Evolutionary conservation across 2,329 filamentous ascomycete genomes (phyloP), one percentile per base, ranked within the genome.

Genomic region (Didymella glomerata): DNA sequence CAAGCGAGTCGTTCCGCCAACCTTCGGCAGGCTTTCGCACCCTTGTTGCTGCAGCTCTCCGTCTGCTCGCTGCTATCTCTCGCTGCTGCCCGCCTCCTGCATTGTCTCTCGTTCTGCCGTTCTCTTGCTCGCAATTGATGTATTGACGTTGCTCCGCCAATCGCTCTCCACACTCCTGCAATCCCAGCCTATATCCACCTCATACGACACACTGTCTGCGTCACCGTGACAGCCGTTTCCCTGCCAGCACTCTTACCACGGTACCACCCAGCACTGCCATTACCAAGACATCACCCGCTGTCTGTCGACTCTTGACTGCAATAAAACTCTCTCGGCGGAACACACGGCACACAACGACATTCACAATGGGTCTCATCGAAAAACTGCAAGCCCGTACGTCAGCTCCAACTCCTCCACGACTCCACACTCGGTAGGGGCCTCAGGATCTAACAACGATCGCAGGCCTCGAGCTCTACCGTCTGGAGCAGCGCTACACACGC

Each of bases 401-500:
- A 48, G 54, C 46, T 55, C 54, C 44, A 34, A 42, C 50, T 46
- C 22, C 50, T 46, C 22, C 44, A 20, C 54, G 44, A 41, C 32
- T 42, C 16, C 18, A 38, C 24, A 38, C 42, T 22, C 13, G 10
- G n/a, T 41, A 42, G 42, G 24, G 13, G 18, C 57, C 46, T 47
- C 41, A 54, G 34, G 13, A 54, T 50, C 56, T 59, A 54, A 59
- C 40, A 50, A 49, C 61, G 40, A 47, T 14, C 13, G 34, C 45
- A 57, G 78, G 94, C 79, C 86, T 96, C 71, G 93, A 98, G 83
- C 87, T 98, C 73, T 95, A 96, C 84, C 91, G 93, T 48, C 89
- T 98, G 68, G 94, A 98, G 82, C 90, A 97, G 82, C 90, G 92
- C 71, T 98, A 98, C 83, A 96, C 93, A 50, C 90, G 90, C 72